Base-by-base conservation (phyloP, 2,329 filamentous ascomycete species). In the Curvularia hawaiiensis region DNA sequence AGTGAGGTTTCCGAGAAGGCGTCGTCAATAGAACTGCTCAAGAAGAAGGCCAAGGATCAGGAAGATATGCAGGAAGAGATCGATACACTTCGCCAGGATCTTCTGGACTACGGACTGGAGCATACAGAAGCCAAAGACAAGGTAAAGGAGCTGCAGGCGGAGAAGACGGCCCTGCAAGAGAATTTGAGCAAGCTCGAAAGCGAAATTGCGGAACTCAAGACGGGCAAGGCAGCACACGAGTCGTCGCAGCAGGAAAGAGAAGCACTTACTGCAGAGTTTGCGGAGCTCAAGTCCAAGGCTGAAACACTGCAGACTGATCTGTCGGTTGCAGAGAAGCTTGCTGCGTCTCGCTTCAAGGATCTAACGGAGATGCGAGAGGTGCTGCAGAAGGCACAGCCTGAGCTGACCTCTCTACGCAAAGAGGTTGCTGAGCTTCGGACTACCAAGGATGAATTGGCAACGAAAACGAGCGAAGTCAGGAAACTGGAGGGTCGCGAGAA, bases 281-380 rank as follows among this genome's bases (percentile, higher is more conserved):
- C 93, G 41, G 87, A 88, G 41, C 81, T 96, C 35, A 92, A 90
- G 75, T 78, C 82, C 20, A 91, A 89, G 74, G 85, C 88, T 0
- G 81, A 85, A 2, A 84, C 85, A 0, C 76, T 97, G 18, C 88
- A 96, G 70, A 91, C 89, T 0, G 94, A 99, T 71, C 83, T 98
- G 3, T 89, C 88, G 2, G 92, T 92, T 2, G 90, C 93, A 0
- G 88, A 97, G 73, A 88, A 96, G 75, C 84, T 98, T 12, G 92
- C 95, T 0, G 89, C 96, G 59, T 89, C 86, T 16, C 85, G 95
- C 30, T 98, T 92, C 80, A 96, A 92, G 75, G 93, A 98, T 58
- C 80, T 97, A 1, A 88, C 88, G 0, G 90, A 96, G 28, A 80
- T 97, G 45, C 85, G 89, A 20, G 90, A 94, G 60, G 82, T 93